phyloP scores from a whole-genome alignment of 1,284 basidiomycete species.

The Pascua guehoae region DNA sequence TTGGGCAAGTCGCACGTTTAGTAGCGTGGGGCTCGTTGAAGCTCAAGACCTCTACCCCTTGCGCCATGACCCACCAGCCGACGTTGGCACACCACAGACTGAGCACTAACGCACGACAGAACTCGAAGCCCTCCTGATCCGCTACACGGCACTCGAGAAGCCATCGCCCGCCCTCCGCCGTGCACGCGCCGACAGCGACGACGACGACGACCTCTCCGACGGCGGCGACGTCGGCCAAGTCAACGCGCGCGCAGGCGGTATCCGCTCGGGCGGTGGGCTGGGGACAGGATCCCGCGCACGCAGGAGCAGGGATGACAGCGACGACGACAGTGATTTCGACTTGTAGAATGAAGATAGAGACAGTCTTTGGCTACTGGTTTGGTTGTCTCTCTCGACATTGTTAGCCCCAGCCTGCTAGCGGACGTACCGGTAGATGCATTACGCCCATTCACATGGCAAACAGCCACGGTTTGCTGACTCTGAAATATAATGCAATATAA shows the following conservation, averaged over 20 bases:
- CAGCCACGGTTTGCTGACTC: no score
- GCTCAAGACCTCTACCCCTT: neutral
- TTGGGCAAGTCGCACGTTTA: neutral
- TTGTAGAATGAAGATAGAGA: constrained; percentile 20
- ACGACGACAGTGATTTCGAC: constrained; percentile 46
- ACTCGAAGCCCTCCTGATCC: constrained; percentile 41
- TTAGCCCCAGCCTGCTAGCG: no score
- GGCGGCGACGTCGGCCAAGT: constrained; percentile 38
- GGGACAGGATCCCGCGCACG: constrained; percentile 10
- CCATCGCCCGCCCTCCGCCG: constrained; percentile 31
- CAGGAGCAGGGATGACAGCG: constrained; percentile 23
- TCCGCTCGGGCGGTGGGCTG: constrained; percentile 32
- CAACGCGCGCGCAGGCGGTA: constrained; percentile 29
- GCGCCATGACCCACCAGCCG: no score
- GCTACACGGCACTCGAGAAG: constrained; percentile 38
- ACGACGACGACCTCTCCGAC: constrained; percentile 29
- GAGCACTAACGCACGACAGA: constrained; percentile 22
- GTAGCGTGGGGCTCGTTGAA: neutral
- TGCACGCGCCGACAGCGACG: constrained; percentile 11
- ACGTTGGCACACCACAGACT: neutral
- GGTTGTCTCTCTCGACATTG: no score
- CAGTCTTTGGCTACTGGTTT: no score
- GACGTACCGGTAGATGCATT: no score
- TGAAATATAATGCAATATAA: no score
- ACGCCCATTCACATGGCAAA: no score